Evolutionary conservation across 176 grass and related monocot species (phyloP).

Genomic region (Aechmea fasciata): DNA sequence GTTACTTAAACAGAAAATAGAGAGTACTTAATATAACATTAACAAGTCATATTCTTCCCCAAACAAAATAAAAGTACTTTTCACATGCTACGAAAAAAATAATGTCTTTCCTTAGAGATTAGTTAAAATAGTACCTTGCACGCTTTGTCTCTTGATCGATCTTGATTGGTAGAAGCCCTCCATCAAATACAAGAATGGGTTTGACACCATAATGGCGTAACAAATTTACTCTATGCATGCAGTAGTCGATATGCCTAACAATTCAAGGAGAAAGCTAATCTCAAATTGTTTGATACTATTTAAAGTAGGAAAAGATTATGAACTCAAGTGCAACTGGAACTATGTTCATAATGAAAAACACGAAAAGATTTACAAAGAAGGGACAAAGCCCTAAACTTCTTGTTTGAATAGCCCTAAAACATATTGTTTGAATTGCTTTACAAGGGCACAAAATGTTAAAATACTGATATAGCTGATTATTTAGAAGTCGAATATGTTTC

Average conservation of each 20-base stretch:
- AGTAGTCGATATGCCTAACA: constrained; percentile 71
- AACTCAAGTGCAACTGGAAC: not conserved
- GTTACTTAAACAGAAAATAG: too few relatives aligned
- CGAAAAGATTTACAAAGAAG: too few relatives aligned
- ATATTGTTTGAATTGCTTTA: too few relatives aligned
- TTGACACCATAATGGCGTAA: constrained; percentile 68
- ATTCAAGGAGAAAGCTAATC: constrained; percentile 10
- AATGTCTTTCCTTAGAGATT: not conserved
- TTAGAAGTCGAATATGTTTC: too few relatives aligned
- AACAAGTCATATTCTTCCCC: too few relatives aligned
- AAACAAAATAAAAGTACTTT: too few relatives aligned
- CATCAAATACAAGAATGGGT: constrained; percentile 92
- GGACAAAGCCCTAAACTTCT: too few relatives aligned
- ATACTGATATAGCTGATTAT: too few relatives aligned
- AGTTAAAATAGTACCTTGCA: constrained; percentile 42
- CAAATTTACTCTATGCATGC: constrained; percentile 94
- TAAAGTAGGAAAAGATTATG: not conserved
- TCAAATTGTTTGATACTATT: not conserved
- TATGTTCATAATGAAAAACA: too few relatives aligned
- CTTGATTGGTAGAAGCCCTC: constrained; percentile 88
- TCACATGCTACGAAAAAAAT: not conserved
- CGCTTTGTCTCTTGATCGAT: constrained; percentile 72
- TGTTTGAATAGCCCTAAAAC: too few relatives aligned
- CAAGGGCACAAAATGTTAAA: too few relatives aligned
- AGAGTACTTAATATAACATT: not conserved